These are phyloP conservation scores for Elaeis guineensis DNA, from an alignment of 176 grass and related monocot genomes.

Conservation along the genomic window DNA sequence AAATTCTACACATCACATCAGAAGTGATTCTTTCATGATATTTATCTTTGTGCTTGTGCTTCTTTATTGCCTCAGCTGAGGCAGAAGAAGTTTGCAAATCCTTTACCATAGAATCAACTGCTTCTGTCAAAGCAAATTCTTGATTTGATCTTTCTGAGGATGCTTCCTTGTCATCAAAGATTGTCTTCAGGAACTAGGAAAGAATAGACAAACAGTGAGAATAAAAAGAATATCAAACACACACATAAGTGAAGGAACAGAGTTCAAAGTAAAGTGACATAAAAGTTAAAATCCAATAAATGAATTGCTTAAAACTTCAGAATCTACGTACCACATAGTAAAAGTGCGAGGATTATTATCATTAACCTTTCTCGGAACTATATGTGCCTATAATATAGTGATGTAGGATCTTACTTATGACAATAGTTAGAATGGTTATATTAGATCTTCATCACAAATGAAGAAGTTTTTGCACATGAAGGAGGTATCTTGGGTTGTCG, in stretches of 20 bases:
- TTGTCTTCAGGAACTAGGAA: neutral
- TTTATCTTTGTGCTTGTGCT: neutral
- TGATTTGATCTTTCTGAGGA: conserved; percentile 7
- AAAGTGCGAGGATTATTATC: too few relatives aligned
- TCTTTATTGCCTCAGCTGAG: neutral
- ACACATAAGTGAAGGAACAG: neutral
- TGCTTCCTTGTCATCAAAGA: conserved; percentile 3
- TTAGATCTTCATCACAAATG: too few relatives aligned
- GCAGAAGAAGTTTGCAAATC: neutral
- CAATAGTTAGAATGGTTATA: too few relatives aligned
- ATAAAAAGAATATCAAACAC: neutral
- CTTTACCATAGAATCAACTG: neutral
- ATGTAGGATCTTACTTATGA: too few relatives aligned
- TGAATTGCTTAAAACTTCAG: too few relatives aligned
- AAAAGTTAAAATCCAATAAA: too few relatives aligned
- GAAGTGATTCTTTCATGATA: neutral
- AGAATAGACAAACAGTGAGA: neutral
- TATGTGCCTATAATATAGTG: too few relatives aligned
- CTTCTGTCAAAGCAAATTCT: conserved; percentile 6
- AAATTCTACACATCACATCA: neutral
- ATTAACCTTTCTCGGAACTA: too few relatives aligned
- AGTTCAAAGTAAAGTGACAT: neutral
- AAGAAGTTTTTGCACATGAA: too few relatives aligned
- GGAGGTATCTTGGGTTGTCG: too few relatives aligned
- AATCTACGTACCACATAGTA: too few relatives aligned